A percentile compares a stretch with the other conserved stretches of the same genome.
phyloP scores from a whole-genome alignment of 139 green algal genomes.

The Chlorella sp. region DNA sequence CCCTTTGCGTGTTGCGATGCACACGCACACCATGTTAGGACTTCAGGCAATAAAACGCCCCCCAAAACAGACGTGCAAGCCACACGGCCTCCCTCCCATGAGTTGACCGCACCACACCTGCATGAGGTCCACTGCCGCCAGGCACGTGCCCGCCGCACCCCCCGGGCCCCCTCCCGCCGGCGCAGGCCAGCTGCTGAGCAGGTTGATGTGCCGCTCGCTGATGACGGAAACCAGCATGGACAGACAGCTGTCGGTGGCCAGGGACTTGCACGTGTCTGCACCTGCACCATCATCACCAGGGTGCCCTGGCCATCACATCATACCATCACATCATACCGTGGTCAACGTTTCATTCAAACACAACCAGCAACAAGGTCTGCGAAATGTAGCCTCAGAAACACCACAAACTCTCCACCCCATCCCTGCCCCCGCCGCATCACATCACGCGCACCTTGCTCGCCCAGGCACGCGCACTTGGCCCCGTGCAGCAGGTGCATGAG shows the following conservation, averaged over 20 bases:
- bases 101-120: conserved; percentile 1
- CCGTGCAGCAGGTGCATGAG: conserved; percentile 40
- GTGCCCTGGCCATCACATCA: too few species aligned
- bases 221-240: conserved; percentile 40
- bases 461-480: conserved; percentile 13
- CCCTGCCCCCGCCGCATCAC: too few species aligned
- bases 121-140: conserved; percentile 14
- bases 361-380: too few species aligned
- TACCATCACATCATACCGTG: too few species aligned
- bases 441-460: background rate
- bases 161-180: conserved; percentile 18
- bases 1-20: too few species aligned
- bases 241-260: conserved; percentile 35
- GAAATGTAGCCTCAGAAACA: too few species aligned
- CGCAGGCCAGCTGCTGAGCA: conserved; percentile 33
- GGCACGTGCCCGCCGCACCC: conserved; percentile 11
- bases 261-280: too few species aligned
- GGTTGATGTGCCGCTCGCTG: conserved; percentile 32
- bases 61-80: background rate
- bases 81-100: background rate
- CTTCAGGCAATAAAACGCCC: too few species aligned
- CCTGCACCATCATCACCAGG: too few species aligned
- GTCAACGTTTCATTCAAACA: too few species aligned
- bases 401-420: too few species aligned
- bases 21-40: too few species aligned